Evolutionary conservation across 2,329 filamentous ascomycete species (phyloP), one percentile per base, ranked within the genome.

Genomic region (Fusarium falciforme): DNA sequence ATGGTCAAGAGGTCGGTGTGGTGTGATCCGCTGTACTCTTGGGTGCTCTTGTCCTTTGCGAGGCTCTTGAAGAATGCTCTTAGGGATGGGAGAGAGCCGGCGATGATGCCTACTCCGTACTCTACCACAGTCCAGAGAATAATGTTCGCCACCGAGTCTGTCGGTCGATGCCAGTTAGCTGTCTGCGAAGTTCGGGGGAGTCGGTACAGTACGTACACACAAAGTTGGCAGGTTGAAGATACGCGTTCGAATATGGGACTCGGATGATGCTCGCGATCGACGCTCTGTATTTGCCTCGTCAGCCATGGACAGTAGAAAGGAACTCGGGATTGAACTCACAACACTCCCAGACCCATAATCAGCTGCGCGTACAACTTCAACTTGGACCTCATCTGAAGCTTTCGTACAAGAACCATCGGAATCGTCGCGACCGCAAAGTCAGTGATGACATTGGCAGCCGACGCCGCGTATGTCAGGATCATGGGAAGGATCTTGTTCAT

Each of bases 1-100:
- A 64, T 64, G 5, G 52, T 64, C 17, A 64, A 35, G 7, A 67
- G 33, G 14, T 64, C 54, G 16, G 27, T 67, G 27, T 17, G 8
- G 11, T 44, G 52, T 5, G 54, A 60, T 4, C 11, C 52, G 16
- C 54, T 64, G 49, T 57, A 64, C 31, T 64, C 40, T 10, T 64
- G 25, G 2, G 55, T 61, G n/a, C 65, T 55, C 33, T n/a, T 31
- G 36, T 57, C 60, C 14, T 49, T 69, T 12, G 58, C 36, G 5
- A 68, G 31, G 4, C 58, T 54, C 25, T 63, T 70, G 31, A 70
- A 61, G 11, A 61, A 70, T 52, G 66, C 61, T 22, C 42, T 35
- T 0, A 52, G 14, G 2, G 44, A 70, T 27, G 61, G 66, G 4
- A 70, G 61, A 0, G 68, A 70, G 3, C 66, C 68, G 25, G 55